Conservation (phyloP, 2,329 filamentous ascomycete species). For the Leptoxyphium fumago region DNA sequence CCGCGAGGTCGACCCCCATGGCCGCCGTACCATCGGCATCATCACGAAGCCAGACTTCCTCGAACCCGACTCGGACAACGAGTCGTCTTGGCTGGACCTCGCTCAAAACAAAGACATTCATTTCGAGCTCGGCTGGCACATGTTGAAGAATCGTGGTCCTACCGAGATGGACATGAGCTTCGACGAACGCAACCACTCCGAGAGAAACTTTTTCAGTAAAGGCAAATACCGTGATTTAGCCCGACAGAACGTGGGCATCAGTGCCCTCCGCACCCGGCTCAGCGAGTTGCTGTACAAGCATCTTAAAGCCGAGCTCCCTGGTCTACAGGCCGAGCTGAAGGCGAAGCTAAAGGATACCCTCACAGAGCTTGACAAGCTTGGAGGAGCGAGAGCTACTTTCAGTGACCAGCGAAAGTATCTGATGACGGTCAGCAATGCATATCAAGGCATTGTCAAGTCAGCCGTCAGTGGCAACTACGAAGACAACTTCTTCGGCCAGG, state of each 20-base stretch:
- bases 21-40: constrained; percentile 39
- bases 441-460: constrained; percentile 30
- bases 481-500: constrained; percentile 35
- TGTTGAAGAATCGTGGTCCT: constrained; percentile 34
- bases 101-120: constrained; percentile 25
- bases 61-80: constrained; percentile 22
- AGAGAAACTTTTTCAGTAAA: constrained; percentile 22
- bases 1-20: constrained; percentile 30
- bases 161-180: constrained; percentile 22
- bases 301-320: constrained; percentile 22
- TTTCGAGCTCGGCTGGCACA: constrained; percentile 37
- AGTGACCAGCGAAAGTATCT: constrained; percentile 37
- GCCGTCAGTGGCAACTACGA: constrained; percentile 39
- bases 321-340: constrained; percentile 19
- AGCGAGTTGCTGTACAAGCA: constrained; percentile 34
- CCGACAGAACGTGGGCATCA: constrained; percentile 30
- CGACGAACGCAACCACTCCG: constrained; percentile 25
- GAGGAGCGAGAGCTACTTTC: constrained; percentile 31
- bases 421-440: constrained; percentile 29
- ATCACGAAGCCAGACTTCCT: constrained; percentile 43
- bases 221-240: constrained; percentile 17
- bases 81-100: constrained; percentile 26
- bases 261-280: constrained; percentile 32
- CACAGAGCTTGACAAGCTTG: constrained; percentile 31
- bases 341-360: constrained; percentile 14